Percentiles rank a stretch among this genome's conserved stretches.
Conservation (phyloP, 306 rosid genomes). For the Hippophae gyantsensis region DNA sequence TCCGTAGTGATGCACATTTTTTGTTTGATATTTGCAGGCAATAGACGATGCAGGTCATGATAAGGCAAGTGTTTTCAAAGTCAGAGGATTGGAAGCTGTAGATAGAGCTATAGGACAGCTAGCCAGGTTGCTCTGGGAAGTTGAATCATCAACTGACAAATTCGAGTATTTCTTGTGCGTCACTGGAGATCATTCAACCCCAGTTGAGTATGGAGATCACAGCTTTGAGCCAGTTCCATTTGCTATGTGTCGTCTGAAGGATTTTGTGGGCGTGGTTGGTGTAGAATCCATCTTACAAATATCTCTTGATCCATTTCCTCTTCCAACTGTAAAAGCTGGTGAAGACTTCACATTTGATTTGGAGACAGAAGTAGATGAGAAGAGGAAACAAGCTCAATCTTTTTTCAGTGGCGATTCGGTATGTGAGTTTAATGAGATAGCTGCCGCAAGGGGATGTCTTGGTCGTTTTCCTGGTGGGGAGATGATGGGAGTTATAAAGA, state of each 20-base stretch:
- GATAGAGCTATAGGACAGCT: slow-evolving; percentile 79
- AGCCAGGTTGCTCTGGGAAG: slow-evolving; percentile 82
- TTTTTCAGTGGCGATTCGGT: slow-evolving; percentile 58
- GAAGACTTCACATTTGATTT: slow-evolving; percentile 33
- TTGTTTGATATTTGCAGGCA: slow-evolving; percentile 48
- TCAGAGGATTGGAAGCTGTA: slow-evolving; percentile 78
- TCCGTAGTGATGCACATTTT: background rate
- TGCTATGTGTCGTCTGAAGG: slow-evolving; percentile 56
- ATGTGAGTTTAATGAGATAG: slow-evolving; percentile 53
- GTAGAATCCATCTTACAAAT: slow-evolving; percentile 40
- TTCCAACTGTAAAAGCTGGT: slow-evolving; percentile 46
- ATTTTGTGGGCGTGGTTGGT: slow-evolving; percentile 57
- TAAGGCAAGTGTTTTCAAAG: slow-evolving; percentile 73
- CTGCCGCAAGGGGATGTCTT: slow-evolving; percentile 77
- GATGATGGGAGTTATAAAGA: slow-evolving; percentile 89
- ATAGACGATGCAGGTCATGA: slow-evolving; percentile 98
- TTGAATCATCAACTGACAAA: slow-evolving; percentile 42
- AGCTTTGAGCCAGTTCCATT: slow-evolving; percentile 95
- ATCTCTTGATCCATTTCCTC: slow-evolving; percentile 71
- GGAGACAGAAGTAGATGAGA: slow-evolving; percentile 27
- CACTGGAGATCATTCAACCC: slow-evolving; percentile 93
- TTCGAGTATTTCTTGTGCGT: slow-evolving; percentile 65
- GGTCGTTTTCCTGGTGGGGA: slow-evolving; percentile 93
- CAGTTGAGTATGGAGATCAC: slow-evolving; percentile 97
- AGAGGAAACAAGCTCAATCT: slow-evolving; percentile 23